Evolutionary conservation across 768 basidiomycete species (phyloP).

Genomic region (Tremella fuciformis): DNA sequence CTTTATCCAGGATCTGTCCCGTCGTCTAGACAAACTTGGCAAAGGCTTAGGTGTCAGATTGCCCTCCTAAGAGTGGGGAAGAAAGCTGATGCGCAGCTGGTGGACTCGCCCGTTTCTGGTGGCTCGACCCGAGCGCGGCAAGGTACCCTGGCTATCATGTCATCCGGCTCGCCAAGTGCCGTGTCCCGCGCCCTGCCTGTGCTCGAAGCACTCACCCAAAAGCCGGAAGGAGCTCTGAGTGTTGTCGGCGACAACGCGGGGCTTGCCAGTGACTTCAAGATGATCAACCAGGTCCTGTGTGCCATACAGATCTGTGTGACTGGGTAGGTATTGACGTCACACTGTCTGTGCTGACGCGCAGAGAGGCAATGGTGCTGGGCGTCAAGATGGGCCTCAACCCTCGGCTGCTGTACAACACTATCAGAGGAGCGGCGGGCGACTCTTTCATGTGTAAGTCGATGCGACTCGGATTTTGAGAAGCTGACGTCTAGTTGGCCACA

Average conservation of each 20-base stretch:
- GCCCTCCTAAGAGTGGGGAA: constrained; percentile 6
- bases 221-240: constrained; percentile 25
- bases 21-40: constrained; percentile 37
- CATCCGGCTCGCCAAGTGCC: constrained; percentile 28
- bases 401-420: constrained; percentile 36
- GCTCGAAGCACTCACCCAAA: constrained; percentile 34
- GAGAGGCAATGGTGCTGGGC: constrained; percentile 38
- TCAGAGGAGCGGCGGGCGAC: constrained; percentile 31
- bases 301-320: constrained; percentile 35
- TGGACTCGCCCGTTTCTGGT: constrained; percentile 29
- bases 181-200: constrained; percentile 29
- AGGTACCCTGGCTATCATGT: constrained; percentile 41
- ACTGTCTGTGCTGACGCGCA: constrained; percentile 7
- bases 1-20: constrained; percentile 23
- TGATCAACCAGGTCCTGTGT: constrained; percentile 47
- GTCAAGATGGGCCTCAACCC: constrained; percentile 37
- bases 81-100: constrained; percentile 2
- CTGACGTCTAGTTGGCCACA: constrained; percentile 28
- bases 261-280: constrained; percentile 41
- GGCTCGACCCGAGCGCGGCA: constrained; percentile 41
- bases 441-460: constrained; percentile 43
- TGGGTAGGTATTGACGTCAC: constrained; percentile 15
- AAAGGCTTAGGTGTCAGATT: constrained; percentile 38
- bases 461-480: background rate
- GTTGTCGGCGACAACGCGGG: constrained; percentile 39